Conservation (phyloP, 1,284 basidiomycete species). For the Rhodotorula sp. region DNA sequence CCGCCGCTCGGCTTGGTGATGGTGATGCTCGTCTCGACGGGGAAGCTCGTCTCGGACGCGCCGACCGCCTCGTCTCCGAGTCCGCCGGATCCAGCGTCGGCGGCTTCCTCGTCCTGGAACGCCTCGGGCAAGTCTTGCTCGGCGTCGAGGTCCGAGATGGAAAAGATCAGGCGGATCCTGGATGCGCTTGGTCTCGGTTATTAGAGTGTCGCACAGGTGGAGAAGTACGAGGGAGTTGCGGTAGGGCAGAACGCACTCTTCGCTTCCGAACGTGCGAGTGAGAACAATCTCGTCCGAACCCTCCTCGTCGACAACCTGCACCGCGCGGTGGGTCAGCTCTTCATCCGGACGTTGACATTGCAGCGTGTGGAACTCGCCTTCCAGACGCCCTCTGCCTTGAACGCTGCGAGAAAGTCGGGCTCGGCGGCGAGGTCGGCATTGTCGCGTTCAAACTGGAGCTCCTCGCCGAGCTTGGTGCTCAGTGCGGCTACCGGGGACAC, state of each 20-base stretch:
- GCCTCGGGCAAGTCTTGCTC: constrained; percentile 43
- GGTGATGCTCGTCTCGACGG: constrained; percentile 73
- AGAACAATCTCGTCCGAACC: constrained; percentile 83
- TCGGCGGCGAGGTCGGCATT: constrained; percentile 51
- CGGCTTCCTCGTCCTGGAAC: constrained; percentile 51
- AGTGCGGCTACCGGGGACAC: constrained; percentile 55
- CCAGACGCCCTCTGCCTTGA: constrained; percentile 76
- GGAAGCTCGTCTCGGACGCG: constrained; percentile 51
- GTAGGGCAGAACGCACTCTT: constrained; percentile 62
- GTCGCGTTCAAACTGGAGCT: constrained; percentile 82
- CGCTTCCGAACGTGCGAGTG: constrained; percentile 82
- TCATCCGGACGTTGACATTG: no score
- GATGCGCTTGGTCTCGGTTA: constrained; percentile 6
- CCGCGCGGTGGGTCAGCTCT: not conserved
- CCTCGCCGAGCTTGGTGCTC: constrained; percentile 72
- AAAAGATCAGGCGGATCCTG: constrained; percentile 78
- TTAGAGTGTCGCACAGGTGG: not conserved
- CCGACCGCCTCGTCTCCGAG: constrained; percentile 39
- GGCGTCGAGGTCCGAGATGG: constrained; percentile 70
- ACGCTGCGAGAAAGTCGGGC: constrained; percentile 76
- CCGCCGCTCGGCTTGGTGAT: constrained; percentile 70
- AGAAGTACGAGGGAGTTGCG: no score
- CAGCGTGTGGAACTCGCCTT: constrained; percentile 52
- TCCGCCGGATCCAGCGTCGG: constrained; percentile 46
- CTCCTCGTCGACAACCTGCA: constrained; percentile 66